Conservation (phyloP, 2,329 filamentous ascomycete genomes). For the Colletotrichum sp. region DNA sequence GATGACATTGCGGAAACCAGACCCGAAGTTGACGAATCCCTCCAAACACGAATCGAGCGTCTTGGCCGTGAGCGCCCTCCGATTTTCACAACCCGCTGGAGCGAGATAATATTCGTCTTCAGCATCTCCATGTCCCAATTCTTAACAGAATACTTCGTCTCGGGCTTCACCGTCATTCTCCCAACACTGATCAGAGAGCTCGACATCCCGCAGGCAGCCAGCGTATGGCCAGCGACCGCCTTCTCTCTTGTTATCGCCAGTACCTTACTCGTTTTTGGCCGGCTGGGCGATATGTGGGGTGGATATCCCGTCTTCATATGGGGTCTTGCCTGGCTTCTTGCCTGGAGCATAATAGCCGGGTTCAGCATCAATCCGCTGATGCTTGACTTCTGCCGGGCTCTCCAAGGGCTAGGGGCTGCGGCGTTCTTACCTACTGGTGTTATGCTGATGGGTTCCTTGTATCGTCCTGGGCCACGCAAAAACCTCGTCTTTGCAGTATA, state of each 20-base stretch:
- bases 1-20: not conserved
- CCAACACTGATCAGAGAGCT: not conserved
- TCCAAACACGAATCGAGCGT: not conserved
- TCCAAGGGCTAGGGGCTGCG: not conserved
- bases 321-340: not conserved
- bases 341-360: not conserved
- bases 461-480: not conserved
- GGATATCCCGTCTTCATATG: not conserved
- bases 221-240: not conserved
- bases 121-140: conserved; percentile 3
- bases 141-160: not conserved
- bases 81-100: not conserved
- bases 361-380: not conserved
- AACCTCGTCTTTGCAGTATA: not conserved
- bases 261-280: not conserved
- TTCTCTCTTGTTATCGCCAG: not conserved
- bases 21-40: not conserved
- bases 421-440: not conserved
- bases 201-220: not conserved
- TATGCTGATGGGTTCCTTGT: not conserved
- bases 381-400: not conserved
- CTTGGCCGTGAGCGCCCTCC: not conserved
- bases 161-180: not conserved
- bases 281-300: not conserved
- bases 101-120: not conserved